Evolutionary conservation across 441 rosid species (phyloP), one percentile per base, ranked within the genome.

Genomic region (Populus tomentosa): DNA sequence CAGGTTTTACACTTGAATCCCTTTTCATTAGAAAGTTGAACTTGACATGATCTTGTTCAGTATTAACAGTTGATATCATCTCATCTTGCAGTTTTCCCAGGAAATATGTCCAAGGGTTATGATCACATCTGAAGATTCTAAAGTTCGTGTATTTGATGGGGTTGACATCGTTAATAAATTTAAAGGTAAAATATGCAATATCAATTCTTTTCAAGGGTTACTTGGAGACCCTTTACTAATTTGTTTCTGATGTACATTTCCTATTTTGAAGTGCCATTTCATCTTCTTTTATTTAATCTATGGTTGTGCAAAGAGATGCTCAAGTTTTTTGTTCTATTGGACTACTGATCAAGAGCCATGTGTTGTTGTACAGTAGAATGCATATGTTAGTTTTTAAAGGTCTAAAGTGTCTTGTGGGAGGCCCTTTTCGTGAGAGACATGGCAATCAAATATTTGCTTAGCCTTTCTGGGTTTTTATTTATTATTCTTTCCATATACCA

Each of bases 111-210:
- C 73, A 70, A 89, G 86, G 83, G 76, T 92, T 24, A 78, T 95
- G 92, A 87, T 93, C 70, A 80, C 95, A 24, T 90, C 95, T 13
- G 96, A 91, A 68, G 98, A 95, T 78, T 91, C 93, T 36, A 95
- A 88, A 69, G 70, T 95, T 36, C 87, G 90, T 5, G 84, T 92
- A 74, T 81, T 87, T 5, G 89, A 90, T 33, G 90, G 90, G 40
- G 70, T 73, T 9, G 88, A 88, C 42, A 74, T 93, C 5, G 77
- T 95, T 24, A 82, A 79, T 61, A 92, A 95, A 82, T 92, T 86
- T 79, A 89, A 84, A 93, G 96, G 99, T 92, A 83, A n/a, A 50
- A 30, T 30, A 50, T 50, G 56, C 18, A 5, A 14, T 50, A 50
- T 50, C 56, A 50, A 2, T 28, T 67, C 20, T 35, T 20, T 53